Evolutionary conservation across 164 flowering plant species (phyloP).

Genomic region (Umbellularia californica): DNA sequence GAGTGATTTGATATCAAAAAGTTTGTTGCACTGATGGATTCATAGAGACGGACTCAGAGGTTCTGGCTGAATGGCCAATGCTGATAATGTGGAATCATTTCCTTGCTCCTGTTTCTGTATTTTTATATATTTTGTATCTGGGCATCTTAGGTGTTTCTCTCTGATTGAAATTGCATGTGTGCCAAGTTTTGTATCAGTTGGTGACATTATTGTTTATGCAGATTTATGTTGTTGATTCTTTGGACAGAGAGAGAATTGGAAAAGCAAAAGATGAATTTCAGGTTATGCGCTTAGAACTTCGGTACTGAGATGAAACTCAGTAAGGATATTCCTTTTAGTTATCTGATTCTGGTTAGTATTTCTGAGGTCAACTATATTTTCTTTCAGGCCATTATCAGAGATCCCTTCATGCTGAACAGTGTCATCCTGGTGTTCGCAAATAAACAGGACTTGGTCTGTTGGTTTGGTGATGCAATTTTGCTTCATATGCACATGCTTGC

Average conservation of each 20-base stretch:
- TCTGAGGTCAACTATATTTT: background rate
- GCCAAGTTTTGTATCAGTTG: background rate
- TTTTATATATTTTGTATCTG: too few relatives aligned
- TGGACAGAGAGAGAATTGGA: constrained; percentile 95
- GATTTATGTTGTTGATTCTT: constrained; percentile 99
- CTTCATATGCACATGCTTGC: background rate
- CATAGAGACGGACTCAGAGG: too few relatives aligned
- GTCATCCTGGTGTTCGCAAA: constrained; percentile 96
- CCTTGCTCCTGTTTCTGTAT: too few relatives aligned
- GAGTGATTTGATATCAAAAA: too few relatives aligned
- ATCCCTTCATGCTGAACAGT: constrained; percentile 95
- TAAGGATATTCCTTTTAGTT: background rate
- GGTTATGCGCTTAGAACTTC: constrained; percentile 30
- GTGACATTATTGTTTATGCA: constrained; percentile 23
- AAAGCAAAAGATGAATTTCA: constrained; percentile 92
- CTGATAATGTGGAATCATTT: too few relatives aligned
- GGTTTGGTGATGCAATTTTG: background rate
- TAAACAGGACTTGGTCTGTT: constrained; percentile 95
- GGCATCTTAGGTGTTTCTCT: too few relatives aligned
- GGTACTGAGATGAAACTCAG: background rate
- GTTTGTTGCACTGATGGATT: too few relatives aligned
- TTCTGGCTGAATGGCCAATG: too few relatives aligned
- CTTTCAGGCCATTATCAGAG: constrained; percentile 82
- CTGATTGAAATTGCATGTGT: too few relatives aligned
- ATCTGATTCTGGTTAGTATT: background rate